Base-by-base conservation (phyloP, 2,329 filamentous ascomycete genomes). In the Microdochium bolleyi region DNA sequence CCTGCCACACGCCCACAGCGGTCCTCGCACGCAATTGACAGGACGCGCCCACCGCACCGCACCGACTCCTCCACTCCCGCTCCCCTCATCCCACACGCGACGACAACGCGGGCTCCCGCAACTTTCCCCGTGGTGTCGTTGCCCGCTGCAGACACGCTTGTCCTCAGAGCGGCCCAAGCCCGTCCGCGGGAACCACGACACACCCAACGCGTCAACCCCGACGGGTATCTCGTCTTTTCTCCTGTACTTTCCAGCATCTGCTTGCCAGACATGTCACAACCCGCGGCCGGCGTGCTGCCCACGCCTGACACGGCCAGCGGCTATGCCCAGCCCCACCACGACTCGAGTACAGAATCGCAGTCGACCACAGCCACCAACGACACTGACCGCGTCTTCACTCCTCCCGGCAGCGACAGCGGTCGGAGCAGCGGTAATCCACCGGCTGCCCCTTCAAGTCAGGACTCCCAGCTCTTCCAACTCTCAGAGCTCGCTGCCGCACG, bases 401-500 rank as follows among this genome's bases (percentile, higher is more conserved):
- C 73, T 51, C 66, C 72, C 41, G 66, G 63, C 27, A 74, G 70
- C 63, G 72, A 73, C 55, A 72, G 69, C 51, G 67, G 67, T 56
- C 56, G 68, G 59, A 69, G 74, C 58, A 62, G 70, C 57, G 63
- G 65, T 55, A 60, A 69, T 58, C 61, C 55, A 58, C 73, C 67
- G 57, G 66, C 62, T 49, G 70, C 72, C 50, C 67, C 63, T 37
- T 73, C 73, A n/a, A 78, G 78, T 57, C 78, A 79, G 56, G 73
- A 78, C 34, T 80, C 73, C 30, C 81, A 84, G 60, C 62, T 84
- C 49, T 70, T 80, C 16, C 77, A 78, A 55, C 68, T 83, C n/a
- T 83, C 80, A 5, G 73, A 81, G 55, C 69, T 83, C 52, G 80
- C 80, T 25, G 79, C 81, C 37, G 70, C 71, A 30, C 75, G 78